Evolutionary conservation across 2,329 filamentous ascomycete genomes (phyloP).

Genomic region (Aspergillus novofumigatus): DNA sequence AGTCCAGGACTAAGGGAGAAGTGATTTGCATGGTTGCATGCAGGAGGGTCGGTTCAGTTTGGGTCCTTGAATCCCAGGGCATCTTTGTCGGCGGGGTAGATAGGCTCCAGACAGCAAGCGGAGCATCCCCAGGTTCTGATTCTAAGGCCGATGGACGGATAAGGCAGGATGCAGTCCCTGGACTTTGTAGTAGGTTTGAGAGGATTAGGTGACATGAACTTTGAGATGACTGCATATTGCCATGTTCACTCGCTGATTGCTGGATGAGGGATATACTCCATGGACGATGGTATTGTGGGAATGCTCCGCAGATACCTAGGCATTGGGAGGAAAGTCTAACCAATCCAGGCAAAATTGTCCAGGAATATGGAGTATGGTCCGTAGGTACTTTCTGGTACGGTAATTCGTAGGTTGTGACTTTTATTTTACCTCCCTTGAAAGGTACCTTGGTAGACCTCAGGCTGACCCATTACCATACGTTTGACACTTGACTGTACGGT

Average conservation of each 20-base stretch:
- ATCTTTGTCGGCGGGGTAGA: not conserved
- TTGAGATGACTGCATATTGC: too few species aligned
- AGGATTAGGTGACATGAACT: not conserved
- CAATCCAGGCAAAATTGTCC: constrained; percentile 19
- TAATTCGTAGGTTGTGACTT: not conserved
- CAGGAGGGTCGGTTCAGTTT: not conserved
- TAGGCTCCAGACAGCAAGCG: too few species aligned
- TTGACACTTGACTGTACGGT: not conserved
- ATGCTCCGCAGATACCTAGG: not conserved
- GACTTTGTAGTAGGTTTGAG: not conserved
- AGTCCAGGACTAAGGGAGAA: not conserved
- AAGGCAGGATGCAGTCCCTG: not conserved
- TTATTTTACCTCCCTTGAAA: not conserved
- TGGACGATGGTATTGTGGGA: not conserved
- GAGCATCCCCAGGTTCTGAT: not conserved
- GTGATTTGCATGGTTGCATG: not conserved
- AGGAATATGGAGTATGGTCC: too few species aligned
- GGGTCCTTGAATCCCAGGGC: not conserved
- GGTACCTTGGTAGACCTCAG: not conserved
- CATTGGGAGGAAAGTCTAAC: constrained; percentile 14
- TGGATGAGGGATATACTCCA: too few species aligned
- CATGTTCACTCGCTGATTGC: not conserved
- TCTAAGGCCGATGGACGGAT: not conserved
- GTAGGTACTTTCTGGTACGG: not conserved
- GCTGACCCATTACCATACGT: not conserved